Percentiles rank a stretch among this genome's conserved stretches.
These are phyloP conservation scores for Amphichorda felina DNA, from an alignment of 2,329 filamentous ascomycete species.

Conservation along the genomic window DNA sequence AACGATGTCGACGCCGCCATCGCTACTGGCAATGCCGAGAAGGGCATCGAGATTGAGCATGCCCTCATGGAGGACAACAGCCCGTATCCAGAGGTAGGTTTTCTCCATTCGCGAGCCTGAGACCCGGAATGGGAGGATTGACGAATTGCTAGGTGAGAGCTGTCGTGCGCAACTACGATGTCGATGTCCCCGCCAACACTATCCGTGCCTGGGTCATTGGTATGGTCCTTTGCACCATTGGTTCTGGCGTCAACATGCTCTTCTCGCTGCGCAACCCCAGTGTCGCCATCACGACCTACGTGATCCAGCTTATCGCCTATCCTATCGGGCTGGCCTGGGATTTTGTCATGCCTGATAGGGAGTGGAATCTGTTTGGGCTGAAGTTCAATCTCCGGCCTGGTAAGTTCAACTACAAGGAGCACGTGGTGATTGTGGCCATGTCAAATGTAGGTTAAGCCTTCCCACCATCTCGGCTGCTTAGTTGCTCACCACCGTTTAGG, in stretches of 20 bases:
- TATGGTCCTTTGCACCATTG: conserved; percentile 46
- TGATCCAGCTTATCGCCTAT: conserved; percentile 50
- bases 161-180: conserved; percentile 52
- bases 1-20: conserved; percentile 49
- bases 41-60: conserved; percentile 43
- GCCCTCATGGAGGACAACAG: conserved; percentile 52
- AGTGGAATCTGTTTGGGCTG: conserved; percentile 36
- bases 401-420: conserved; percentile 51
- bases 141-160: conserved; percentile 54
- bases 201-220: conserved; percentile 54
- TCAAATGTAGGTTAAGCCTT: conserved; percentile 40
- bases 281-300: conserved; percentile 47
- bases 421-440: conserved; percentile 51
- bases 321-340: conserved; percentile 45
- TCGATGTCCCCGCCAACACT: conserved; percentile 53
- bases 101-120: not conserved
- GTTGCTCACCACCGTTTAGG: conserved; percentile 20
- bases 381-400: conserved; percentile 45
- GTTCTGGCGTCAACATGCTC: conserved; percentile 49
- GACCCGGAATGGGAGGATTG: too few relatives aligned
- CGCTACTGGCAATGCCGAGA: conserved; percentile 39
- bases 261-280: conserved; percentile 49
- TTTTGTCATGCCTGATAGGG: conserved; percentile 38
- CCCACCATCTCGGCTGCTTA: conserved; percentile 35
- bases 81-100: conserved; percentile 50